Evolutionary conservation across 1,139 yeast genomes (phyloP), one percentile per base, ranked within the genome.

Genomic region (Nakaseomyces uthaithaninus): DNA sequence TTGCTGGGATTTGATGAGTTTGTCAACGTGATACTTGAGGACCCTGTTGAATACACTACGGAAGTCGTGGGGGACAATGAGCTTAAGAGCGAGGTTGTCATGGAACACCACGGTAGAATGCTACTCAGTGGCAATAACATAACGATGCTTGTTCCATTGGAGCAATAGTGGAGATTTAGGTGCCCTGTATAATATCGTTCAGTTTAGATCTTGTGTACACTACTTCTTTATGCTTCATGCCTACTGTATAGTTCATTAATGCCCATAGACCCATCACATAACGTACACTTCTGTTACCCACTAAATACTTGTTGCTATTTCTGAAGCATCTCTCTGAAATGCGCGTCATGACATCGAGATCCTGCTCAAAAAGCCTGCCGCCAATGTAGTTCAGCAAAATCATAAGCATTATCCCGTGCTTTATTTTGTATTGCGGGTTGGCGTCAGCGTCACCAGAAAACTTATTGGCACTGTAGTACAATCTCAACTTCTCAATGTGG

Each of bases 1-100:
- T 69, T 91, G 40, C 75, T 82, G 20, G 98, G 97, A 1, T 89
- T 91, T 61, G 98, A 91, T 61, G 97, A 91, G 62, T 89, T 80
- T 55, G 97, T 91, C 46, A 91, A 91, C 62, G 80, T 89, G 69
- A 95, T 91, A 9, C 71, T 89, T 46, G 83, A 82, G 55, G 80
- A 86, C 53, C 96, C 84, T 26, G 72, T 74, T 7, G 97, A 87
- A 60, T 35, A 53, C 47, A 40, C 48, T 3, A 43, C 44, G 15
- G 48, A 43, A 16, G 40, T 43, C 3, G 25, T 14, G 20, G 43
- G 62, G 55, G 39, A 66, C 63, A 42, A 67, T 7, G 45, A 62
- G 56, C 37, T 66, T 63, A 42, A 67, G 61, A 44, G 65, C 65
- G 41, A 72, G 74, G 51, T 72, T 74, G 57, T 57, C 14, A 51